Conservation (phyloP, 2,329 filamentous ascomycete genomes). For the Teratosphaeria viscida region DNA sequence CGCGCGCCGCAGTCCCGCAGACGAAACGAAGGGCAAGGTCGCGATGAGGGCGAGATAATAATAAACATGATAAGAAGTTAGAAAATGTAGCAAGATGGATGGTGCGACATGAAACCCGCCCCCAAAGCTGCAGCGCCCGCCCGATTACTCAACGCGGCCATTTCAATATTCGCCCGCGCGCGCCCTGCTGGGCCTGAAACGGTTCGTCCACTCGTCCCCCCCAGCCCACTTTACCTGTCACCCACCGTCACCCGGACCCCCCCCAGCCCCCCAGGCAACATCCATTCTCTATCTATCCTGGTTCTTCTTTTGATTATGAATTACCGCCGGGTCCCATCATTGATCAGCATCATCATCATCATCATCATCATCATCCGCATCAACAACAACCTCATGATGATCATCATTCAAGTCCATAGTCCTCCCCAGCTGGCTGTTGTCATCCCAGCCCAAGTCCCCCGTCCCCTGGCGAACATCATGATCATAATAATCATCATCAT, state of each 20-base stretch:
- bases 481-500: too few species aligned
- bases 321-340: too few species aligned
- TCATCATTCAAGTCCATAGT: too few species aligned
- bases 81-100: background rate
- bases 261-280: background rate
- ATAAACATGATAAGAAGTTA: too few species aligned
- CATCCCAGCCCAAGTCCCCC: background rate
- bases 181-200: background rate
- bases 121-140: background rate
- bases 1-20: background rate
- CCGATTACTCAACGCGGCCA: background rate
- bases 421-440: too few species aligned
- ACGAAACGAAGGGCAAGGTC: background rate
- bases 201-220: background rate
- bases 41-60: background rate
- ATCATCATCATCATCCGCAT: too few species aligned
- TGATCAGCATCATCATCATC: too few species aligned
- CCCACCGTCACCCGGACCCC: too few species aligned
- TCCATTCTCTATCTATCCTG: background rate
- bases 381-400: too few species aligned
- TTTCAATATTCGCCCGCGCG: background rate
- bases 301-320: too few species aligned
- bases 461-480: too few species aligned
- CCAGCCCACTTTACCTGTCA: background rate
- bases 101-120: background rate